phyloP scores from a whole-genome alignment of 2,329 filamentous ascomycete species.

The Emergomyces africanus region DNA sequence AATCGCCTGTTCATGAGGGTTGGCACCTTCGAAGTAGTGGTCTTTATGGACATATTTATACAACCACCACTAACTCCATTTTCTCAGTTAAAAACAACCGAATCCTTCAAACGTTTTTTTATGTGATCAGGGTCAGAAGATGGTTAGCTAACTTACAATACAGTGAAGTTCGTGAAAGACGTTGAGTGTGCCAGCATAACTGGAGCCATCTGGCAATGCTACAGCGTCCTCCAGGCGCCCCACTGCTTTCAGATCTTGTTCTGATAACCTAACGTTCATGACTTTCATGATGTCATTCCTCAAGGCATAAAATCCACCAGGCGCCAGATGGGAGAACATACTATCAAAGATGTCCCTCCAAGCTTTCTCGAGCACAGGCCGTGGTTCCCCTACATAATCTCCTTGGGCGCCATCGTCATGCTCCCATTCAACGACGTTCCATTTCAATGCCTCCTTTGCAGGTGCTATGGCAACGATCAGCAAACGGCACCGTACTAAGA shows the following conservation, averaged over 20 bases:
- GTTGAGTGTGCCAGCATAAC: neutral
- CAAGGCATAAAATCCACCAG: neutral
- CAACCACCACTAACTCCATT: neutral
- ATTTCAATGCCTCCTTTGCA: neutral
- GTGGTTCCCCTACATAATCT: neutral
- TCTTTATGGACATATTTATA: neutral
- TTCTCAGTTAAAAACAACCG: neutral
- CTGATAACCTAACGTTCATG: neutral
- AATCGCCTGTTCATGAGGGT: neutral
- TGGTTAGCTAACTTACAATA: neutral
- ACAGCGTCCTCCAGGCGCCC: neutral
- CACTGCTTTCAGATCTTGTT: neutral
- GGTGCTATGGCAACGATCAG: neutral
- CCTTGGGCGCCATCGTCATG: neutral
- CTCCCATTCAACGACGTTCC: neutral
- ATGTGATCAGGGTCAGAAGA: neutral
- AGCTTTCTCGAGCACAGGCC: neutral
- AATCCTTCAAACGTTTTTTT: neutral
- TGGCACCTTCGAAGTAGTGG: neutral
- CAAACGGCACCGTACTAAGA: neutral
- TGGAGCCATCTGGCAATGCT: neutral
- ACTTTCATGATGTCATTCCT: neutral
- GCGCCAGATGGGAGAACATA: neutral
- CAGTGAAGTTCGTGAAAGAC: slow-evolving; percentile 1
- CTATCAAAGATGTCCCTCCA: neutral